Base-by-base conservation (phyloP, 192 early-diverging fungal species). In the Linnemannia zychae region DNA sequence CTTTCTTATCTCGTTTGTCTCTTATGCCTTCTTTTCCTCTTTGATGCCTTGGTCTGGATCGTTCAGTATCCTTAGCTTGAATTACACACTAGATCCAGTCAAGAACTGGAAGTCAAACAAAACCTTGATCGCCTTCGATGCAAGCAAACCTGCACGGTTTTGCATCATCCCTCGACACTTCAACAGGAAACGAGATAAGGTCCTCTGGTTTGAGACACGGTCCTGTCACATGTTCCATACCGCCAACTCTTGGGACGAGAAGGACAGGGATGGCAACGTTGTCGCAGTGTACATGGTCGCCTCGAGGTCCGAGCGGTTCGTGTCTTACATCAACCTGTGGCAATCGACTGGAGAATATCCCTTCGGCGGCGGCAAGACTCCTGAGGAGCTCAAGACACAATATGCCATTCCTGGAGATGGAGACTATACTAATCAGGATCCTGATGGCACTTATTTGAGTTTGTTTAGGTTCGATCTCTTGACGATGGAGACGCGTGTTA, bases 191-290 rank as follows among this genome's bases (percentile, higher is more conserved):
- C 78, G 78, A 53, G 47, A 84, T 44, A 53, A 78, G 36, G 72
- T 78, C 46, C 50, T 71, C 57, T 84, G 82, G 82, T 84, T 84
- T 46, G 76, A 84, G 66, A 52, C 82, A 11, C 71, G 76, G 12
- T 44, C 82, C n/a, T 84, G 76, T 44, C 82, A 84, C 47, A 84
- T 84, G 37, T 84, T 84, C 67, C 82, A 84, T 40, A 84, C 82
- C 1, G 82, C 76, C 52, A 84, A 84, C 37, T 72, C 82, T 16
- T 84, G 82, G 82, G 77, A 84, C 13, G 82, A 84, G 67, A 77
- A 53, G 17, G 82, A 84, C 37, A 38, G 66, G 15, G 67, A 84
- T 4, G 82, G 82, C 20, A 78, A 84, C 12, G 76, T 84, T 18
- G 67, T 78, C 1, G 82, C 82, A 4, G 67, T 84, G 3, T 84